Base-by-base conservation (phyloP, 768 basidiomycete species). In the Pleurotus eryngii region DNA sequence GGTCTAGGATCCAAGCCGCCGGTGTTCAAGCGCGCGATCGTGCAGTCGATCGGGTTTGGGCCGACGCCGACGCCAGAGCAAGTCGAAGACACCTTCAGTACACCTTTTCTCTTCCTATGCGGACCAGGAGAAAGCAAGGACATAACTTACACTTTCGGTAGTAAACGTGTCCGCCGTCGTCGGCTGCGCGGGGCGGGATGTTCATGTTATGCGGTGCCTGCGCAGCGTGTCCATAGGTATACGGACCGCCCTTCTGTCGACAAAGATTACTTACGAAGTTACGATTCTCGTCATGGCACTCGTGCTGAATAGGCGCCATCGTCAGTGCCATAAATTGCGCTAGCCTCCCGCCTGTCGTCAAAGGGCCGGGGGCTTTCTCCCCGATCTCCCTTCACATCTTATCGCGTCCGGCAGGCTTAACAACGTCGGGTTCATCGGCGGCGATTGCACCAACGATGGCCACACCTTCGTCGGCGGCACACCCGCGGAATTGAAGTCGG, bases 41-140 rank as follows among this genome's bases (percentile, higher is more conserved):
- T 74, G 4, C 74, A 78, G 54, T 77, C 76, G 7, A 77, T 78
- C 47, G 77, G 77, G 4, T 76, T 70, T 54, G 75, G 74, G 17
- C 74, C 74, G 1, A 74, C 71, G 0, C 57, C 64, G 7, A 71
- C 64, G 8, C 59, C 62, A 15, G 62, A 39, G n/a, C 63, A 72
- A 46, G 64, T 63, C 2, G 69, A 75, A 37, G 63, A 58, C 3
- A 61, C 63, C 20, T 76, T 77, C 46, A 62, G 77, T 77, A 46
- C 35, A 74, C 56, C 43, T 17, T n/a, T n/a, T n/a, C n/a, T n/a
- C n/a, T n/a, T n/a, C n/a, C n/a, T n/a, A n/a, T n/a, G n/a, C n/a
- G n/a, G n/a, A n/a, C n/a, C n/a, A n/a, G n/a, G n/a, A n/a, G n/a
- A n/a, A n/a, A n/a, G n/a, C n/a, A n/a, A n/a, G n/a, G n/a, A n/a